Percentiles rank a stretch among this genome's conserved stretches.
phyloP scores from a whole-genome alignment of 257 asterid species.

The Solanum medicagineum region DNA sequence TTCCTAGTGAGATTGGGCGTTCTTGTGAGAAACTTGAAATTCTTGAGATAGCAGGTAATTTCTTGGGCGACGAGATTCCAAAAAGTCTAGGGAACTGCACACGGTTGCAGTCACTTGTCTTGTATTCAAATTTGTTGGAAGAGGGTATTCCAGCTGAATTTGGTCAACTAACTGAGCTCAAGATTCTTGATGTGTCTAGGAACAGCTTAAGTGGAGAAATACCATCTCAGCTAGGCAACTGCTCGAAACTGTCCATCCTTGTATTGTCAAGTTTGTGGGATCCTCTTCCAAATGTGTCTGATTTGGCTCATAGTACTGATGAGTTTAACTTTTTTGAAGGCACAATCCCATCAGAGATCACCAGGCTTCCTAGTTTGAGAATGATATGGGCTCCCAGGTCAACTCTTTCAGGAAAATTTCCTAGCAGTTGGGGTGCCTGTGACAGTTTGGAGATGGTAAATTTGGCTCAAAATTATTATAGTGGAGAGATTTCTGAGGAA shows the following conservation, averaged over 20 bases:
- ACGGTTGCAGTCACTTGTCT: conserved; percentile 39
- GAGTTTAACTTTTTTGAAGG: conserved; percentile 80
- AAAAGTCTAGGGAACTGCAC: conserved; percentile 56
- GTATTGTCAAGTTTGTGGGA: conserved; percentile 81
- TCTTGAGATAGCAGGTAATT: conserved; percentile 78
- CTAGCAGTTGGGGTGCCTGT: conserved; percentile 70
- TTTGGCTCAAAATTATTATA: conserved; percentile 58
- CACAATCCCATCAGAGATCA: conserved; percentile 41
- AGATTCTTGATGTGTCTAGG: conserved; percentile 76
- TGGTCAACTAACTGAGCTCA: conserved; percentile 56
- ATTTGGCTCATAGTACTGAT: conserved; percentile 26
- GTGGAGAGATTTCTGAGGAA: conserved; percentile 32
- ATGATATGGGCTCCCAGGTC: conserved; percentile 91
- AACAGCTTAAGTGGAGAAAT: conserved; percentile 67
- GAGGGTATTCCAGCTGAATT: conserved; percentile 58
- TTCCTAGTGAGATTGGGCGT: conserved; percentile 56
- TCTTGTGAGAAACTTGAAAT: conserved; percentile 61
- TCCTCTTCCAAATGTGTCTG: conserved; percentile 41
- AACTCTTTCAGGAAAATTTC: conserved; percentile 50
- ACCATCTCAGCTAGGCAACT: conserved; percentile 58
- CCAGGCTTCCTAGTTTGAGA: conserved; percentile 54
- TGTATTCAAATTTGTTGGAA: conserved; percentile 74
- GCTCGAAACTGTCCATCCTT: conserved; percentile 52
- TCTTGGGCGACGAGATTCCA: conserved; percentile 46
- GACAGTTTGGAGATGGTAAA: conserved; percentile 64